Evolutionary conservation across 2,329 filamentous ascomycete genomes (phyloP).

Genomic region (Phialemoniopsis sp.): DNA sequence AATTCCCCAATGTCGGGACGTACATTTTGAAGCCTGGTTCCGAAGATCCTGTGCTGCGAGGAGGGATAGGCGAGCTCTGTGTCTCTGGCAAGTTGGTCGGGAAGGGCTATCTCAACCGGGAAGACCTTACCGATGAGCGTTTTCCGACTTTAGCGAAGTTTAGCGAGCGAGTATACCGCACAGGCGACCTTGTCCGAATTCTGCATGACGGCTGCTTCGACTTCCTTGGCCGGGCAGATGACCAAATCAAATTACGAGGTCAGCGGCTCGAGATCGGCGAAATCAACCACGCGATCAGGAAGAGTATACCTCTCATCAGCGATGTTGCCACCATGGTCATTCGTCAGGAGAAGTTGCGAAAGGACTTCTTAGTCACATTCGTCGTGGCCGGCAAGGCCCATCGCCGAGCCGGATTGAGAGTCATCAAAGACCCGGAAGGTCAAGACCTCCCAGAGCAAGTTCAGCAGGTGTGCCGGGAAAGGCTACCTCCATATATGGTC

Average conservation of each 20-base stretch:
- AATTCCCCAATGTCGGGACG: constrained; percentile 84
- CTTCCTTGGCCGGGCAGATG: constrained; percentile 83
- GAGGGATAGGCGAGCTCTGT: constrained; percentile 83
- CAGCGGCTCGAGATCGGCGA: constrained; percentile 87
- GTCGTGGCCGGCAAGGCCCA: constrained; percentile 31
- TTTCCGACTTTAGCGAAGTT: constrained; percentile 62
- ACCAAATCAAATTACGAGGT: constrained; percentile 87
- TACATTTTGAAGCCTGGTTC: constrained; percentile 71
- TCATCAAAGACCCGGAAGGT: constrained; percentile 23
- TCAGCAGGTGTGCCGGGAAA: constrained; percentile 60
- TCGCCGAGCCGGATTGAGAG: constrained; percentile 8
- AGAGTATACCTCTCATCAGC: constrained; percentile 49
- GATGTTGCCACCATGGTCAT: constrained; percentile 76
- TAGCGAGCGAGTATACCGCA: constrained; percentile 69
- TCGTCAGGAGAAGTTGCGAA: constrained; percentile 66
- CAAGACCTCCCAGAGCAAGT: constrained; percentile 39
- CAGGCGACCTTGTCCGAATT: constrained; percentile 81
- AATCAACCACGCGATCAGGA: constrained; percentile 79
- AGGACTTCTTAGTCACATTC: constrained; percentile 81
- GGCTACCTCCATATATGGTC: constrained; percentile 83
- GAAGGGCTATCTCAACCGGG: constrained; percentile 80
- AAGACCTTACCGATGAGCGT: constrained; percentile 69
- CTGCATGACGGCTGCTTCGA: constrained; percentile 79
- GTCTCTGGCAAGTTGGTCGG: constrained; percentile 84
- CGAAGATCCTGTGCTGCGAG: constrained; percentile 67